Base-by-base conservation (phyloP, 2,329 filamentous ascomycete species). In the Sporothrix inflata region DNA sequence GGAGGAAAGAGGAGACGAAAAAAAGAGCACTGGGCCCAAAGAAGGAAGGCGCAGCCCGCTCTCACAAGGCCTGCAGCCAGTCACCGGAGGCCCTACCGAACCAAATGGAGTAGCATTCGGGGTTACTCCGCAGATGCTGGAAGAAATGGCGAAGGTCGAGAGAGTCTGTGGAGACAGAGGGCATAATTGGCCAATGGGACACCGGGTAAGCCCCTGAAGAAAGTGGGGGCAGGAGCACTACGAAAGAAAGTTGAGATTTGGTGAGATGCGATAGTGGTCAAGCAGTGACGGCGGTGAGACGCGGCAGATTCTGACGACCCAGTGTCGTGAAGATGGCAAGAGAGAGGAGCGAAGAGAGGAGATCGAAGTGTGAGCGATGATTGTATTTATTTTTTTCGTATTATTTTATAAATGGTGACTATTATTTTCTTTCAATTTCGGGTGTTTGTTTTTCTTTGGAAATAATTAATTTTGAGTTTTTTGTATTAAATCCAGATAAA, bases 181-280 rank as follows among this genome's bases (percentile, higher is more conserved):
- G 63, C 21, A 14, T 21, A 38, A 73, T 74, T 74, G 72, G 69
- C 72, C 72, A 75, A 75, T 74, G 27, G 60, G 0, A n/a, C 11
- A 42, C 38, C 27, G 45, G 30, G 42, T 30, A 53, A 72, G 72
- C 74, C 74, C 73, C 74, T 74, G 73, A 74, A 45, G 49, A 67
- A n/a, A 61, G 51, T 27, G 27, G 69, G 53, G 55, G 42, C 40
- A 12, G 21, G 6, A n/a, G 5, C 12, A 42, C 24, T 16, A 30
- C 42, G 55, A 49, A 66, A 38, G 45, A 61, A 34, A 47, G 30
- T 42, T 30, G 63, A 61, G 51, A 51, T 51, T 27, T 60, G 49
- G 24, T 55, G 4, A 30, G 61, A 27, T 38, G 34, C 30, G 16
- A 40, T 49, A 45, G 30, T 40, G 57, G 49, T 61, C 24, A 16